phyloP scores from a whole-genome alignment of 2,329 filamentous ascomycete species.

The Venturia pyrina region DNA sequence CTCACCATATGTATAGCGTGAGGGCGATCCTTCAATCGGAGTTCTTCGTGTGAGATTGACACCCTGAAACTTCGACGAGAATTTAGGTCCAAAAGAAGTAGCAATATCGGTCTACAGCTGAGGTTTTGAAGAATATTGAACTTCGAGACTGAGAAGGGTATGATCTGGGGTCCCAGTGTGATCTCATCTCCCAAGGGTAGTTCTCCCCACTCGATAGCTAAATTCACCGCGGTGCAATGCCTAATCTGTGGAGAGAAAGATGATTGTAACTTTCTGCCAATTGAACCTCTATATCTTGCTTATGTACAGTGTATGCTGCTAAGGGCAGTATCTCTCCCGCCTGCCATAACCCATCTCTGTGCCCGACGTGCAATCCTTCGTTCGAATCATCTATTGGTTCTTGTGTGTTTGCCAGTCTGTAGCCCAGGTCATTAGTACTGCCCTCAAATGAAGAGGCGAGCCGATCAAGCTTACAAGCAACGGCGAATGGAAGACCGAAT shows the following conservation, averaged over 20 bases:
- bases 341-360: not conserved
- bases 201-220: not conserved
- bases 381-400: slow-evolving; percentile 30
- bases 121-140: too few relatives aligned
- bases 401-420: slow-evolving; percentile 60
- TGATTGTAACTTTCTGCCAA: slow-evolving; percentile 3
- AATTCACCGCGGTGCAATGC: not conserved
- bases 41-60: too few relatives aligned
- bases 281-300: slow-evolving; percentile 8
- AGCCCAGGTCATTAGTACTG: slow-evolving; percentile 5
- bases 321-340: not conserved
- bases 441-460: not conserved
- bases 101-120: too few relatives aligned
- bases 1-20: too few relatives aligned
- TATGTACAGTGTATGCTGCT: slow-evolving; percentile 7
- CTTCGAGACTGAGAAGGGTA: too few relatives aligned
- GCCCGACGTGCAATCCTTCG: not conserved
- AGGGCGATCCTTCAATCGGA: too few relatives aligned
- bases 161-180: too few relatives aligned
- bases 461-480: slow-evolving; percentile 47
- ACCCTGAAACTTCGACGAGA: too few relatives aligned
- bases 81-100: too few relatives aligned
- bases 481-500: slow-evolving; percentile 50
- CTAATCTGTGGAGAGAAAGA: not conserved
- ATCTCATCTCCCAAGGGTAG: too few relatives aligned